Base-by-base conservation (phyloP, 2,329 filamentous ascomycete genomes). In the Trematosphaeria pertusa region DNA sequence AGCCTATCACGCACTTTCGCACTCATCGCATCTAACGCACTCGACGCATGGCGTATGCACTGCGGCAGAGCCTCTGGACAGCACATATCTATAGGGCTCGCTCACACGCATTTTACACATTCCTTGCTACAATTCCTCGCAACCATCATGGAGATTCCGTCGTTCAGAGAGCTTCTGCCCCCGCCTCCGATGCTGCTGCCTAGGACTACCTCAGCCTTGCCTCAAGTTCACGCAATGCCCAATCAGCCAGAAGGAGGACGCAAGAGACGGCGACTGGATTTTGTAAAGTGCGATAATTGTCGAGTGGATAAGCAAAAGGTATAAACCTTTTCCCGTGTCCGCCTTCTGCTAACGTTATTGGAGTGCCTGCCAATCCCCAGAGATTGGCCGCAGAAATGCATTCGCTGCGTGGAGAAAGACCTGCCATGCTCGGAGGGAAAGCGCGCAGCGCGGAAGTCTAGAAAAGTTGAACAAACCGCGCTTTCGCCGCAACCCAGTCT, bases 291-390 rank as follows among this genome's bases (percentile, higher is more conserved):
- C 17, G 43, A 40, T 4, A 15, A 18, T 14, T 46, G 43, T 17
- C 35, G 43, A 10, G 34, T 21, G 24, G 35, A 40, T 15, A 46
- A 46, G 22, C 43, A 46, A 18, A 46, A 46, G 31, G 43, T 41
- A 30, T 14, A 14, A 19, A 9, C 7, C 12, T 8, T n/a, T 10
- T 28, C 21, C 19, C n/a, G 24, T 28, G 4, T 15, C 18, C 15
- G 5, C 3, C 17, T 39, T 8, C 3, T 18, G 28, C 10, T 12
- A 34, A 12, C 2, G 8, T 9, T 5, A 17, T 36, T 22, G 11
- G 18, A 22, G 17, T 18, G 4, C 36, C 34, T 46, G 36, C 28
- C 11, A 34, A n/a, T 37, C 43, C 15, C 5, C 21, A 26, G 22
- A 30, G 6, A 20, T 3, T 32, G 36, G 20, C 18, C 12, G 5